Evolutionary conservation across 805 yeast species (phyloP), one percentile per base, ranked within the genome.

Genomic region (Saturnispora diversa): DNA sequence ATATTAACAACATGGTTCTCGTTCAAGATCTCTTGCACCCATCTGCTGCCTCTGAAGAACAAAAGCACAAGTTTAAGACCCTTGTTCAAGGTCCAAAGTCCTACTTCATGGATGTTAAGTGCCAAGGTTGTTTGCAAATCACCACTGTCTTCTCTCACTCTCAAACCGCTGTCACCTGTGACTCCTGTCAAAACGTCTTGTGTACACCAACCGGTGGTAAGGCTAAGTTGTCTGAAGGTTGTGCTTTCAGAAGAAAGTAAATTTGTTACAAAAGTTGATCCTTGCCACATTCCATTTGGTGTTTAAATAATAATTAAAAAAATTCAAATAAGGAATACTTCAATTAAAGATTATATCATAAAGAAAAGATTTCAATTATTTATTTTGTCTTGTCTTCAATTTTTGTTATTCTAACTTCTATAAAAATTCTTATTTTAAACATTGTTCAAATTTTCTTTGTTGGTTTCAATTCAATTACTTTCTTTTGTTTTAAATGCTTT

Each of bases 161-260:
- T 58, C 98, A 92, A 79, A 92, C 98, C 62, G 97, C 97, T 63
- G 98, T 92, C 64, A 84, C 96, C 64, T 92, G 99, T 80, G 97
- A 94, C 66, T 80, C 94, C 43, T 92, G 99, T 76, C 81, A 97
- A 56, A 86, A 96, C 56, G 97, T 92, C 54, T 83, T 92, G 66
- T 88, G 97, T 75, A 82, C 92, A 65, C 99, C 99, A 68, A 84
- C 97, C 56, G 99, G 99, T 79, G 99, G 99, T 78, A 92, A 92
- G 80, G 97, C 97, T 66, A 87, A 83, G 74, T 80, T 92, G 69
- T 87, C 97, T 60, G 98, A 94, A 77, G 99, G 99, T 72, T 84
- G 94, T 68, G 92, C 98, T 63, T 92, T 87, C 92, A 87, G 97
- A 83, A 85, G 86, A 75, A 92, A 90, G 86, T 90, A 85, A 82